A percentile compares a stretch with the other conserved stretches of the same genome.
Conservation (phyloP, 176 grass and related monocot species). For the Avena sativa region DNA sequence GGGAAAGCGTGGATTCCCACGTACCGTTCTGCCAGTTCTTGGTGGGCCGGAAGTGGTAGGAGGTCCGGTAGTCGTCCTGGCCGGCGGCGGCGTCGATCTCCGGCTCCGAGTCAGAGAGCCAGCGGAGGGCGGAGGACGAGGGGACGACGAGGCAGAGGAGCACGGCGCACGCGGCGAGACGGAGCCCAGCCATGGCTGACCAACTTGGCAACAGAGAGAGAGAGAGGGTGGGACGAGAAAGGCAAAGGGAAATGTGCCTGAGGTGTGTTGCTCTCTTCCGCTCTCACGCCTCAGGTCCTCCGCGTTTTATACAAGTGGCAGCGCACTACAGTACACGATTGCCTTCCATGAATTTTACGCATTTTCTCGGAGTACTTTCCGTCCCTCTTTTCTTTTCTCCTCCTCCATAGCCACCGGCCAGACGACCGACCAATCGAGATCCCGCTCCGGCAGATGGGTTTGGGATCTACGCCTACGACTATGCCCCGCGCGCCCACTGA, state of each 20-base stretch:
- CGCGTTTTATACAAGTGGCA: no score
- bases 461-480: no score
- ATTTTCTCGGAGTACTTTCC: no score
- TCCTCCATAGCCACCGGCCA: not conserved
- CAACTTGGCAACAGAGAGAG: not conserved
- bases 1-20: not conserved
- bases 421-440: not conserved
- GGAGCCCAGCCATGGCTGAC: conserved; percentile 35
- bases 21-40: conserved; percentile 91
- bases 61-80: conserved; percentile 41
- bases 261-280: not conserved
- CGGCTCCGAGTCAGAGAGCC: not conserved
- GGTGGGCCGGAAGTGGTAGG: conserved; percentile 90
- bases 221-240: not conserved
- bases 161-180: conserved; percentile 16
- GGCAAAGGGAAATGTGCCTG: not conserved
- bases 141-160: conserved; percentile 19
- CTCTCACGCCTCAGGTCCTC: not conserved
- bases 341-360: no score
- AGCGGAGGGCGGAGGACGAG: not conserved
- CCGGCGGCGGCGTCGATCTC: no score
- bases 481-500: no score
- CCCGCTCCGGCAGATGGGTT: no score
- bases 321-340: no score
- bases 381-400: no score